Evolutionary conservation across 2,329 filamentous ascomycete species (phyloP), one percentile per base, ranked within the genome.

Genomic region (Iodosphaeria phyllophila): DNA sequence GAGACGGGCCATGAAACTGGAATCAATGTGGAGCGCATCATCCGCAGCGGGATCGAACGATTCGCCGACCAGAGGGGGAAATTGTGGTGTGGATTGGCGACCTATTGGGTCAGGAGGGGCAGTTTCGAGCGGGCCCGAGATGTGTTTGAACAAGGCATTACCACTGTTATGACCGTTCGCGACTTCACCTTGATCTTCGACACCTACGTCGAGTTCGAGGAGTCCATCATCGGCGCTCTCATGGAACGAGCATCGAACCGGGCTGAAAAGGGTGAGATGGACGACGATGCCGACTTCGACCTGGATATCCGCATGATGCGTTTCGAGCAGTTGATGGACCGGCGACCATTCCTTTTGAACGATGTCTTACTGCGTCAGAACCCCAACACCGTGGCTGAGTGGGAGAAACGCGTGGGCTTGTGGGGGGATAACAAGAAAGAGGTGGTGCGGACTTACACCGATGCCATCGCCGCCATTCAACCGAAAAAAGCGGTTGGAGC

Each of bases 161-260:
- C 82, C 8, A 95, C 86, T 2, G 91, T 93, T 33, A 95, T 95
- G 86, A 98, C 89, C 3, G 84, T 98, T 22, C 74, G 89, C 28
- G 89, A 98, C 51, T 98, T 98, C 43, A 91, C 84, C 1, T 67
- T 95, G 28, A 75, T 95, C 22, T 98, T 98, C 39, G 89, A 98
- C 48, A 78, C 84, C 0, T 98, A 95, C 42, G 74, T 79, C 16
- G 89, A 98, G 49, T 93, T 93, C 32, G 89, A 98, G 48, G 91
- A 98, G 52, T 86, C 84, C 0, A 75, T 95, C 36, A 92, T 95
- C 34, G 75, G 79, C 9, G 74, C 74, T 23, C 60, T 95, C 38
- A 91, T 98, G 73, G 84, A 95, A 39, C 66, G 78, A 27, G 84
- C 84, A 2, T 76, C 82, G 5, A 53, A 56, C 24, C 74, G 84